These are phyloP conservation scores for Cutaneotrichosporon curvatum DNA, from an alignment of 1,284 basidiomycete species.

Conservation along the genomic window DNA sequence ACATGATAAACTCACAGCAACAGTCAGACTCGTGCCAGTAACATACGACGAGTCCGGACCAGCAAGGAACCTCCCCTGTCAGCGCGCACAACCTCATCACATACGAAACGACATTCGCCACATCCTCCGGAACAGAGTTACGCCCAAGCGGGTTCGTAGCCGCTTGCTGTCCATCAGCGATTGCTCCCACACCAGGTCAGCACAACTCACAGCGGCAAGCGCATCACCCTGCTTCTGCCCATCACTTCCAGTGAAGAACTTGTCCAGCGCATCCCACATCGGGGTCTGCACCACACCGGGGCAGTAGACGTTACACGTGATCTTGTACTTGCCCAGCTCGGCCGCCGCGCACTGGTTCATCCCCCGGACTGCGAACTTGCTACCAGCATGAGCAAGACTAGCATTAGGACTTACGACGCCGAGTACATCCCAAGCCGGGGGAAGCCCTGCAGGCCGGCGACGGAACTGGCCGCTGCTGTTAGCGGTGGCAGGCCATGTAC, in stretches of 20 bases:
- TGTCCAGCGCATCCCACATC: slow-evolving; percentile 35
- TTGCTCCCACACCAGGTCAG: not conserved
- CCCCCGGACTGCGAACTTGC: slow-evolving; percentile 49
- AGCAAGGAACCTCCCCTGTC: slow-evolving; percentile 10
- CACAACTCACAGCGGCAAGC: not conserved
- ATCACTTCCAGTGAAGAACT: slow-evolving; percentile 1
- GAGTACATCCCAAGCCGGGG: not conserved
- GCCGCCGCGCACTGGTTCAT: slow-evolving; percentile 45
- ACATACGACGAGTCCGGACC: slow-evolving; percentile 12
- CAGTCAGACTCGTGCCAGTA: slow-evolving; percentile 11
- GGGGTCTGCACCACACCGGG: slow-evolving; percentile 48
- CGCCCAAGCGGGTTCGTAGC: slow-evolving; percentile 1
- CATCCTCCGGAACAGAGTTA: slow-evolving; percentile 4
- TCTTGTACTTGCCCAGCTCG: slow-evolving; percentile 48
- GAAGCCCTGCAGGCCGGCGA: not conserved
- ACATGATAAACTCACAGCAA: slow-evolving; percentile 10
- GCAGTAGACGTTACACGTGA: slow-evolving; percentile 54
- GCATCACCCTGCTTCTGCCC: not conserved
- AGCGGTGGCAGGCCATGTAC: not conserved
- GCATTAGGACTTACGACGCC: not conserved
- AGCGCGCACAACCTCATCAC: not conserved
- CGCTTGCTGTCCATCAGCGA: not conserved
- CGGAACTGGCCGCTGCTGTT: not conserved
- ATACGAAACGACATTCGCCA: not conserved
- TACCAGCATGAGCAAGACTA: slow-evolving; percentile 5